phyloP scores from a whole-genome alignment of 768 basidiomycete genomes.

The Tylopilus subfusipes region DNA sequence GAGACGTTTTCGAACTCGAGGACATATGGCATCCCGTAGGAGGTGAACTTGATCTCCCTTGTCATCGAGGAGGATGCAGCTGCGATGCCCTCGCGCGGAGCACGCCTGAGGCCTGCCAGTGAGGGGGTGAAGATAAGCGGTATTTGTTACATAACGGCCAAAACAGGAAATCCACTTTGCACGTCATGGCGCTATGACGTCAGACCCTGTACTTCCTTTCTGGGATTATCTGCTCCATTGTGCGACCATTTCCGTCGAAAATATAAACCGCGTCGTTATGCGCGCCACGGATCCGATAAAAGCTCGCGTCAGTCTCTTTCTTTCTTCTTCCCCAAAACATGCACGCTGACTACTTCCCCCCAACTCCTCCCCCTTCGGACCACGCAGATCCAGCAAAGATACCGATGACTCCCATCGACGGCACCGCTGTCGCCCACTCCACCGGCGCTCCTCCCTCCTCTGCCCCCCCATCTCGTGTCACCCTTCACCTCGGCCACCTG shows the following conservation, averaged over 20 bases:
- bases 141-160: constrained; percentile 6
- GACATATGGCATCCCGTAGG: constrained; percentile 30
- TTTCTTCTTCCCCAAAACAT: background rate
- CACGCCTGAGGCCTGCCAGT: no score
- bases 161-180: background rate
- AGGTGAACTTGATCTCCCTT: constrained; percentile 27
- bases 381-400: background rate
- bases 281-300: constrained; percentile 9
- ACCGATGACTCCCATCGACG: constrained; percentile 7
- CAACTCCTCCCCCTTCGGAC: constrained; percentile 29
- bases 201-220: constrained; percentile 29
- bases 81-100: background rate
- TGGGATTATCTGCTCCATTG: constrained; percentile 12
- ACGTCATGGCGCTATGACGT: constrained; percentile 20
- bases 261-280: constrained; percentile 14
- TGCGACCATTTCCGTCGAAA: constrained; percentile 17
- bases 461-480: constrained; percentile 54
- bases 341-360: constrained; percentile 25
- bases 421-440: background rate
- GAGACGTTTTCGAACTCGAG: constrained; percentile 30
- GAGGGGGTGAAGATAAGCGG: no score
- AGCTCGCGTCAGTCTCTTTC: background rate
- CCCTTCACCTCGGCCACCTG: constrained; percentile 70
- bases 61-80: constrained; percentile 14
- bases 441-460: constrained; percentile 17